Evolutionary conservation across 2,329 filamentous ascomycete genomes (phyloP).

Genomic region (Pyrenochaeta sp.): DNA sequence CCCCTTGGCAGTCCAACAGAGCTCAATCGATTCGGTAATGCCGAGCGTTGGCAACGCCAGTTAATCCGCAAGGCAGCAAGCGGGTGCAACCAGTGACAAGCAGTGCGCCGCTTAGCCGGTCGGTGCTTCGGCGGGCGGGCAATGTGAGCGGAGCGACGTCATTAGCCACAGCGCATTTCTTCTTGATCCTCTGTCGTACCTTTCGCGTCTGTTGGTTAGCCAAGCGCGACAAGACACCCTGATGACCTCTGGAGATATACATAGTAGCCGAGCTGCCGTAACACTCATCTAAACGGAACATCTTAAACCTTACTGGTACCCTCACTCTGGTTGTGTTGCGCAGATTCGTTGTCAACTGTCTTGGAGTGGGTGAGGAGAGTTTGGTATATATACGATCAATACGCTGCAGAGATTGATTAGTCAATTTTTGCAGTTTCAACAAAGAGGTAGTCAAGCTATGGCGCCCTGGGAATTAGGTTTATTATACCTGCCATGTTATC

Average conservation of each 20-base stretch:
- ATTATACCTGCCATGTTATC: too few species aligned
- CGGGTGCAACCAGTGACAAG: constrained; percentile 1
- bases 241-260: not conserved
- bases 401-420: too few species aligned
- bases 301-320: not conserved
- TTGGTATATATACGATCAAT: not conserved
- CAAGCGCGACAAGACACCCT: not conserved
- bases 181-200: not conserved
- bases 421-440: too few species aligned
- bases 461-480: too few species aligned
- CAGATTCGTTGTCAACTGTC: constrained; percentile 6
- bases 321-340: not conserved
- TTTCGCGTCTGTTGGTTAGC: not conserved
- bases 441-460: too few species aligned
- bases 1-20: constrained; percentile 15
- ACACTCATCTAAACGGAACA: not conserved
- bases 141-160: constrained; percentile 16
- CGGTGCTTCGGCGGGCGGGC: constrained; percentile 6
- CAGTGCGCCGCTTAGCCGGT: constrained; percentile 19
- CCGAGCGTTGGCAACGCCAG: constrained; percentile 19
- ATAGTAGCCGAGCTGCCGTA: not conserved
- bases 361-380: not conserved
- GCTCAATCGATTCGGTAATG: constrained; percentile 6
- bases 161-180: not conserved
- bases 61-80: constrained; percentile 15